Evolutionary conservation across 2,329 filamentous ascomycete genomes (phyloP).

Genomic region (Torrubiella hemipterigena): DNA sequence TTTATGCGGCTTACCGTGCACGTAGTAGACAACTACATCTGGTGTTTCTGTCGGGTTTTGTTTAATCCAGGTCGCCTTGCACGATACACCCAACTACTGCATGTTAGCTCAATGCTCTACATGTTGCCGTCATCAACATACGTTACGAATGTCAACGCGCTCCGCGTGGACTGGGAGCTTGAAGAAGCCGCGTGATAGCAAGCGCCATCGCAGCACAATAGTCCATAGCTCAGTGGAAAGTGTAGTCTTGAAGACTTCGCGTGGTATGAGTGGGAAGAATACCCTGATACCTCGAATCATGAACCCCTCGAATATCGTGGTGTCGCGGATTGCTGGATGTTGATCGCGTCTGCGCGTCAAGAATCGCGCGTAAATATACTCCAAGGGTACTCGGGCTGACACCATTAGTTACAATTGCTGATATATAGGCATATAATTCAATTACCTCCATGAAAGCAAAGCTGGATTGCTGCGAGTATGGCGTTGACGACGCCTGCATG

Average conservation of each 20-base stretch:
- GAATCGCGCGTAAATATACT: too few relatives aligned
- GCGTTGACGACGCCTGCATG: too few relatives aligned
- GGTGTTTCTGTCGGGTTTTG: slow-evolving; percentile 47
- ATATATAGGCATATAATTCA: too few relatives aligned
- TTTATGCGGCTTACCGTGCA: slow-evolving; percentile 46
- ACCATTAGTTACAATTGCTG: too few relatives aligned
- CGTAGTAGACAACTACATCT: slow-evolving; percentile 73
- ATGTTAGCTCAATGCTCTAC: slow-evolving; percentile 3
- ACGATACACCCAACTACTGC: slow-evolving; percentile 20
- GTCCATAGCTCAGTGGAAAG: slow-evolving; percentile 62
- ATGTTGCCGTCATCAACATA: slow-evolving; percentile 7
- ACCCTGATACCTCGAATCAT: slow-evolving; percentile 69
- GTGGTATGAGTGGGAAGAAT: slow-evolving; percentile 61
- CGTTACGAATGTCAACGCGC: slow-evolving; percentile 26
- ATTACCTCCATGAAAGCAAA: too few relatives aligned
- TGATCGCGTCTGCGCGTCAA: too few relatives aligned
- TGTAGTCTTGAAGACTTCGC: slow-evolving; percentile 60
- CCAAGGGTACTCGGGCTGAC: too few relatives aligned
- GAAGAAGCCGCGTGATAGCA: slow-evolving; percentile 59
- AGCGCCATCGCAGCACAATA: slow-evolving; percentile 64
- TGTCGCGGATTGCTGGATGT: too few relatives aligned
- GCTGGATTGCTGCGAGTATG: too few relatives aligned
- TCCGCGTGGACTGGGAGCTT: slow-evolving; percentile 52
- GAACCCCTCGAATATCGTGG: slow-evolving; percentile 58
- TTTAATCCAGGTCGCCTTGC: slow-evolving; percentile 60